phyloP scores from a whole-genome alignment of 352 stramenopile species.

The Pythium graminicola region DNA sequence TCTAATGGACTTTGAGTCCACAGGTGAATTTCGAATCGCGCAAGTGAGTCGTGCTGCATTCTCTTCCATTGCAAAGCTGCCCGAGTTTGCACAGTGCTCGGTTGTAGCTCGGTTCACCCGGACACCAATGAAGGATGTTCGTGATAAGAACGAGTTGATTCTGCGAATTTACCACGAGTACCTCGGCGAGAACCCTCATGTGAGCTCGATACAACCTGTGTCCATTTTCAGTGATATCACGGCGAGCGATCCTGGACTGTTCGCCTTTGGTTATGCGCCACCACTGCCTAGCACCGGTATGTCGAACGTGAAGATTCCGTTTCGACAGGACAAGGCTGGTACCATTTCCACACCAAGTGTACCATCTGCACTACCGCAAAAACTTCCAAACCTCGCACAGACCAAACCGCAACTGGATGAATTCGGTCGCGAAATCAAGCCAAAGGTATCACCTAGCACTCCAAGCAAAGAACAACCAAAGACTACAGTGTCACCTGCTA shows the following conservation, averaged over 20 bases:
- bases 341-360: slow-evolving; percentile 20
- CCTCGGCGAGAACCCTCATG: slow-evolving; percentile 59
- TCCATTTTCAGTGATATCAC: slow-evolving; percentile 39
- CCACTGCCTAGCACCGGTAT: slow-evolving; percentile 50
- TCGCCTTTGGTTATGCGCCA: slow-evolving; percentile 64
- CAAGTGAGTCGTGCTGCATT: slow-evolving; percentile 72
- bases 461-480: neutral
- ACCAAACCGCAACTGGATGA: slow-evolving; percentile 34
- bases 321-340: slow-evolving; percentile 31
- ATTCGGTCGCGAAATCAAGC: slow-evolving; percentile 39
- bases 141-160: slow-evolving; percentile 75
- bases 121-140: slow-evolving; percentile 48
- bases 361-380: neutral
- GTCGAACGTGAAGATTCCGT: slow-evolving; percentile 42
- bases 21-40: slow-evolving; percentile 49
- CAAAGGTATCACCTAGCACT: slow-evolving; percentile 3
- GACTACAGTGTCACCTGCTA: neutral
- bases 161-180: slow-evolving; percentile 72
- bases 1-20: slow-evolving; percentile 66
- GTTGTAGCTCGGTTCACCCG: slow-evolving; percentile 67
- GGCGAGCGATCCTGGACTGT: slow-evolving; percentile 43
- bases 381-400: neutral
- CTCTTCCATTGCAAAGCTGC: slow-evolving; percentile 51
- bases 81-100: slow-evolving; percentile 67
- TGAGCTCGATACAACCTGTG: slow-evolving; percentile 43